Base-by-base conservation (phyloP, 139 green algal genomes). In the Chlamydomonas eustigma region DNA sequence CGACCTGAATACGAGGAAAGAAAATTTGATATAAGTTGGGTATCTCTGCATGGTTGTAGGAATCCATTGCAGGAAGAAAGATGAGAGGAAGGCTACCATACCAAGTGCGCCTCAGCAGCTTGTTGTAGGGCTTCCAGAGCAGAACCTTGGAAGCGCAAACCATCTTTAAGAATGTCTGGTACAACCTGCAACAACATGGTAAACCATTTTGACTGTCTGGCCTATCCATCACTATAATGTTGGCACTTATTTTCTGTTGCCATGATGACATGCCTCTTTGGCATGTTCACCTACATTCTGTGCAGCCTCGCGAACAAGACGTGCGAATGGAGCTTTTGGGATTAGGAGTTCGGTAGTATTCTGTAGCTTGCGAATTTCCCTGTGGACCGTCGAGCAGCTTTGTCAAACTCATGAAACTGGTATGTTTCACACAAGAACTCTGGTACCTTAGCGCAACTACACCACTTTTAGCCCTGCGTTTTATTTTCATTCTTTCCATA, bases 81-180 rank as follows among this genome's bases (percentile, higher is more conserved):
- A n/a, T n/a, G n/a, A n/a, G n/a, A n/a, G n/a, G 50, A 18, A 63
- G 50, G 50, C 50, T 63, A n/a, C 71, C 89, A 88, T 22, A 98
- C 90, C 82, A 98, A 80, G 85, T 95, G 97, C 0, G 93, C 94
- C 89, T 99, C 95, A 31, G 92, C 88, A 5, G 95, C 95, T 83
- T 98, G 93, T 87, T 98, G 95, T 50, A 98, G 89, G n/a, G 91
- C 95, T 66, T 96, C 79, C 35, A 74, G 97, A 84, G 52, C 94
- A 83, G 24, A 32, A 28, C 58, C 25, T 32, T 35, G 58, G 58
- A 70, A 70, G 25, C 18, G 6, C 44, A 58, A 58, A 58, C 12
- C 12, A 58, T 58, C 44, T 18, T 18, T 58, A 18, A 58, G 44
- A 58, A 28, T 18, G 18, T 12, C 12, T 58, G 44, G 44, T 12